phyloP scores from a whole-genome alignment of 2,329 filamentous ascomycete species.

The Trichoderma asperellum region DNA sequence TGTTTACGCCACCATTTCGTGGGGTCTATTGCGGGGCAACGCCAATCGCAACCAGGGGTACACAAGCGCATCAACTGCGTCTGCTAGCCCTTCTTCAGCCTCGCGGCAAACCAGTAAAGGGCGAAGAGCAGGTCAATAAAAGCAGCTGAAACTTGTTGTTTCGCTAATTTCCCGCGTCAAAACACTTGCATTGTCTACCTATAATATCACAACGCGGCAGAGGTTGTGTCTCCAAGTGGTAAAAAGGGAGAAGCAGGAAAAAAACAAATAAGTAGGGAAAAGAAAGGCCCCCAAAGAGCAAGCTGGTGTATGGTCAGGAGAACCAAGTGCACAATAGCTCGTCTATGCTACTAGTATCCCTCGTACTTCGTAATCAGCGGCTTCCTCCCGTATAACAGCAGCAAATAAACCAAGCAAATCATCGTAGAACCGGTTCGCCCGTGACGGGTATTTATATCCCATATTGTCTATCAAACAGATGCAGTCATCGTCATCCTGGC shows the following conservation, averaged over 20 bases:
- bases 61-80: background rate
- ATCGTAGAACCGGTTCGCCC: conserved; percentile 23
- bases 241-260: background rate
- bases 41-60: background rate
- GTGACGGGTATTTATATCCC: conserved; percentile 18
- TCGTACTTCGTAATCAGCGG: background rate
- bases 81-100: conserved; percentile 10
- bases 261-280: background rate
- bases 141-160: background rate
- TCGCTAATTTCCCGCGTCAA: background rate
- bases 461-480: conserved; percentile 24
- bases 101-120: background rate
- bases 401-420: conserved; percentile 21
- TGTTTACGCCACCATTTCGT: background rate
- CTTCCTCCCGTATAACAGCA: background rate
- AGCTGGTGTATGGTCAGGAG: background rate
- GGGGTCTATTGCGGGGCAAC: conserved; percentile 23
- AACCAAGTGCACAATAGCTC: background rate
- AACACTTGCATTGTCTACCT: conserved; percentile 20
- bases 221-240: background rate
- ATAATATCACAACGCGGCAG: background rate
- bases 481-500: background rate
- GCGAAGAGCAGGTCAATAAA: background rate
- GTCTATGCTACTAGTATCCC: background rate
- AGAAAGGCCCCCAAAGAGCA: background rate